These are phyloP conservation scores for Pelagophyceae sp. DNA, from an alignment of 352 stramenopile genomes.

Conservation along the genomic window DNA sequence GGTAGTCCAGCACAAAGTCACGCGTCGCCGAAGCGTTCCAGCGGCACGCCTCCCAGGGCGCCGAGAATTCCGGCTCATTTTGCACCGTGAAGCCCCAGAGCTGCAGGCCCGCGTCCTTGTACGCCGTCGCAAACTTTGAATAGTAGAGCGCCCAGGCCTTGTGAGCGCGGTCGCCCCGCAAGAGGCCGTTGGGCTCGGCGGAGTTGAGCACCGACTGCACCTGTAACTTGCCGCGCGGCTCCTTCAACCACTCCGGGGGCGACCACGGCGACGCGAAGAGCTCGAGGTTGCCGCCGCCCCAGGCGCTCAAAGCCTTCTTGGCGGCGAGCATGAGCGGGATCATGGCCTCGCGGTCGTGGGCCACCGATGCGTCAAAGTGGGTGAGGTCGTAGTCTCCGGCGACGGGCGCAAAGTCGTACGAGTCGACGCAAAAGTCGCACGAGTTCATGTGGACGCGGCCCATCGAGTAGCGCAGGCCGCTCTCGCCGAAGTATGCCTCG, in stretches of 20 bases:
- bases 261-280: conserved; percentile 49
- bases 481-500: conserved; percentile 49
- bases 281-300: conserved; percentile 24
- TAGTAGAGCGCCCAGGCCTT: conserved; percentile 49
- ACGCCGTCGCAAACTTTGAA: conserved; percentile 40
- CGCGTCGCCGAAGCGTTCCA: conserved; percentile 38
- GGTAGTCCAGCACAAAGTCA: conserved; percentile 50
- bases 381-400: conserved; percentile 48
- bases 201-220: not conserved
- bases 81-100: conserved; percentile 49
- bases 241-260: conserved; percentile 55
- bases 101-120: conserved; percentile 40
- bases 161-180: not conserved
- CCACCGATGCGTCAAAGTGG: conserved; percentile 47
- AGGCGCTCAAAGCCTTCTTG: conserved; percentile 11
- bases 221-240: conserved; percentile 20
- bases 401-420: conserved; percentile 49
- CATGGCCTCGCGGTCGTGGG: conserved; percentile 49
- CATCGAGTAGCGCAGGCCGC: conserved; percentile 47
- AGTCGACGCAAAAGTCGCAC: conserved; percentile 52
- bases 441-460: conserved; percentile 53
- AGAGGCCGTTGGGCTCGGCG: not conserved
- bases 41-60: conserved; percentile 54
- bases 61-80: conserved; percentile 58
- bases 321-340: conserved; percentile 48